Base-by-base conservation (phyloP, 2,329 filamentous ascomycete genomes). In the Fonsecaea pedrosoi region DNA sequence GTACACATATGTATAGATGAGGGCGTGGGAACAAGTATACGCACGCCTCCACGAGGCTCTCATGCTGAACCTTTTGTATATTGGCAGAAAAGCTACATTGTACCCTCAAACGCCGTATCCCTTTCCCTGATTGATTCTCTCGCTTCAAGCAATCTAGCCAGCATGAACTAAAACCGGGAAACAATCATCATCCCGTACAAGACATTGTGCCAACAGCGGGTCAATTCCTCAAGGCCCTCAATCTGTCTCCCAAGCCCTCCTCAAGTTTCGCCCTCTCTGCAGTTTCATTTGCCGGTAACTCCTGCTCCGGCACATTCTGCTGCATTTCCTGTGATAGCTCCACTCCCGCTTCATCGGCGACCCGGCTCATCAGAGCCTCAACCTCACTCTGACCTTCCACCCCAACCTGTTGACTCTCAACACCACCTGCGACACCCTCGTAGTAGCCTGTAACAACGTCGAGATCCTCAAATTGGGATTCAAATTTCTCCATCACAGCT, bases 331-430 rank as follows among this genome's bases (percentile, higher is more conserved):
- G 86, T 72, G 88, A 88, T 68, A 96, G 83, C 78, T 95, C 91
- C 60, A 97, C 87, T 62, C 93, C 93, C 9, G 91, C 92, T 78
- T 96, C 92, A 77, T 96, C 93, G 69, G 92, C 92, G 53, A 95
- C 87, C 80, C 96, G 91, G 70, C 87, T 90, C 80, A 96, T 90
- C 69, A 96, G 81, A 72, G 92, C 89, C 78, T 96, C 92, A 1
- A 96, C 92, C 72, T 94, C 92, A 73, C 96, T 92, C 77, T 96
- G 87, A 79, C 82, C 91, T 81, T 81, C 94, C 2, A 71, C 73
- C 2, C 73, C 73, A 13, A 74, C 70, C 55, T 73, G 72, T 60
- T 74, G 73, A 38, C 68, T 73, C 64, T 74, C 73, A 1, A 74
- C 73, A 78, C 83, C 91, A 77, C 82, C 90, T 74, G 79, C 91